A percentile compares a stretch with the other conserved stretches of the same genome.
These are phyloP conservation scores for Chimonanthus salicifolius DNA, from an alignment of 164 flowering plant genomes.

Conservation along the genomic window DNA sequence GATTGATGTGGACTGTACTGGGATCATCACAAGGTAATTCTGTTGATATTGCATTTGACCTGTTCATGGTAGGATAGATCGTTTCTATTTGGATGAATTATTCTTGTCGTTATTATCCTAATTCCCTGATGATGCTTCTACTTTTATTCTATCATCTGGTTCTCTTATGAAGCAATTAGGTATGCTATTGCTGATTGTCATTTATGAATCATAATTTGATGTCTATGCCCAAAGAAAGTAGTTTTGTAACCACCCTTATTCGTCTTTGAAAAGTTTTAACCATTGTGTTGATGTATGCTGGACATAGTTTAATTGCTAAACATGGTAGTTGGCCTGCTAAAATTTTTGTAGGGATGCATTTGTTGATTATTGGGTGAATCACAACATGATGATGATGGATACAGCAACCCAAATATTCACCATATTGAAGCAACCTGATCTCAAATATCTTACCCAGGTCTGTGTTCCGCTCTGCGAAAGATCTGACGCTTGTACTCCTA, in stretches of 20 bases:
- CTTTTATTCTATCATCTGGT: neutral
- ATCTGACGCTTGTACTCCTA: neutral
- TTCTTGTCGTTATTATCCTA: too few relatives aligned
- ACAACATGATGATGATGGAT: conserved; percentile 82
- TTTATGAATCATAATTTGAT: neutral
- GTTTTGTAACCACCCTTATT: neutral
- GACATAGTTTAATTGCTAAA: too few relatives aligned
- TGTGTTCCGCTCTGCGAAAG: conserved; percentile 5
- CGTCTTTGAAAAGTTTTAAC: neutral
- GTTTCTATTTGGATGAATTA: too few relatives aligned
- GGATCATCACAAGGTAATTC: conserved; percentile 63
- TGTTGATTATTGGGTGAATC: conserved; percentile 83
- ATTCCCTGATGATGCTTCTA: neutral
- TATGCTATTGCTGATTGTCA: neutral
- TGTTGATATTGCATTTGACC: neutral
- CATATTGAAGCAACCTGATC: conserved; percentile 78
- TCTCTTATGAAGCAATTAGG: neutral
- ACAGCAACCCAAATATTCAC: conserved; percentile 63
- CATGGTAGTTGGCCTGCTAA: neutral
- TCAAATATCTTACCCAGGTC: conserved; percentile 79
- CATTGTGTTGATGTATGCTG: neutral
- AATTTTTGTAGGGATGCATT: conserved; percentile 66
- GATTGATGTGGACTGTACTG: conserved; percentile 65
- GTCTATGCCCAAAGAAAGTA: neutral
- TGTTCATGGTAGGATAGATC: neutral